Evolutionary conservation across 2,329 filamentous ascomycete genomes (phyloP).

Genomic region (Epichloe gansuensis): DNA sequence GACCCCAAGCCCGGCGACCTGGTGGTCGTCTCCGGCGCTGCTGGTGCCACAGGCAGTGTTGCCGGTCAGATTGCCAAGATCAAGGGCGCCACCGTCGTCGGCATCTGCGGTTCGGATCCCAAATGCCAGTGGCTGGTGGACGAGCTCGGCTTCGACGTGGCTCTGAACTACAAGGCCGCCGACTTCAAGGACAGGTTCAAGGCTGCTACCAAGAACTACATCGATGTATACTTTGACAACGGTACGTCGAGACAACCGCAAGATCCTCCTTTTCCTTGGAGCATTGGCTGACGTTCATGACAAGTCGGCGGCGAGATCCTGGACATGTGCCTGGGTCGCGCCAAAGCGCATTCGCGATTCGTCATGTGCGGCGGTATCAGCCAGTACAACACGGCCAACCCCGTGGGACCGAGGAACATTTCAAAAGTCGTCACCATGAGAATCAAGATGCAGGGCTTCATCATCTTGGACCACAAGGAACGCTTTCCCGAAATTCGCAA

Average conservation of each 20-base stretch:
- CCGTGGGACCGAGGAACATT: slow-evolving; percentile 44
- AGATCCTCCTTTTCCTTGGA: too few relatives aligned
- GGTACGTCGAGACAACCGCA: slow-evolving; percentile 13
- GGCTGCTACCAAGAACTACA: slow-evolving; percentile 43
- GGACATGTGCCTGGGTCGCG: slow-evolving; percentile 50
- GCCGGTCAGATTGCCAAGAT: slow-evolving; percentile 69
- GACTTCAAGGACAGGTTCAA: slow-evolving; percentile 49
- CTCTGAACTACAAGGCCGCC: slow-evolving; percentile 55
- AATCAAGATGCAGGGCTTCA: slow-evolving; percentile 57
- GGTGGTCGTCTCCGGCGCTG: slow-evolving; percentile 66
- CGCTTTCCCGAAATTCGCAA: slow-evolving; percentile 44
- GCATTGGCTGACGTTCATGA: not conserved
- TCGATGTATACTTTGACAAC: slow-evolving; percentile 64
- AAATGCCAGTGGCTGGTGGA: slow-evolving; percentile 54
- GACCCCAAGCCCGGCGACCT: slow-evolving; percentile 56
- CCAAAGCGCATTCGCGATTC: slow-evolving; percentile 50
- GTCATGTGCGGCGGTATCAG: slow-evolving; percentile 61
- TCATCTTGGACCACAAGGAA: slow-evolving; percentile 53
- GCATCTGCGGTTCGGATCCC: slow-evolving; percentile 51
- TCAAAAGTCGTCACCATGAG: slow-evolving; percentile 39
- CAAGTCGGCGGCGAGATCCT: slow-evolving; percentile 56
- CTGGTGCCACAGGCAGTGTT: slow-evolving; percentile 64
- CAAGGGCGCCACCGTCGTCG: slow-evolving; percentile 48
- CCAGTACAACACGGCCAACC: slow-evolving; percentile 49
- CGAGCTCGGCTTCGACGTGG: slow-evolving; percentile 53